phyloP scores from a whole-genome alignment of 1,284 basidiomycete species.

The Papiliotrema terrestris region DNA sequence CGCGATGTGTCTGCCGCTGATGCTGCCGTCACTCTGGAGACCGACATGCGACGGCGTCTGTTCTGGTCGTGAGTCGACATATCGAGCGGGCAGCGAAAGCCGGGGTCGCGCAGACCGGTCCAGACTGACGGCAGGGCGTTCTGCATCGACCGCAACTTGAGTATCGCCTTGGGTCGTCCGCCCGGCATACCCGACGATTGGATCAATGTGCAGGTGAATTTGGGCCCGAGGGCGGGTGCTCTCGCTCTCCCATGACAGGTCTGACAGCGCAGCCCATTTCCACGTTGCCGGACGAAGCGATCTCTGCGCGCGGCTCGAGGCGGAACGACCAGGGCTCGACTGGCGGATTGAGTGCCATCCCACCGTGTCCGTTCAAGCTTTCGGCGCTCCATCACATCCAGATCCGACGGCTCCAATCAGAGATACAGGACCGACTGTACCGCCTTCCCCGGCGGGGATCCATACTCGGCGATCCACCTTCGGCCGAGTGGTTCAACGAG shows the following conservation, averaged over 20 bases:
- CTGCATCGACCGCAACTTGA: not conserved
- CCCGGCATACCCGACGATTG: not conserved
- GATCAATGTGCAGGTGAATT: not conserved
- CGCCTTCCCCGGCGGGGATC: not conserved
- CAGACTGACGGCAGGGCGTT: not conserved
- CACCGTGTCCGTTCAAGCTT: not conserved
- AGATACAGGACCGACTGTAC: not conserved
- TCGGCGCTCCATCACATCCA: not conserved
- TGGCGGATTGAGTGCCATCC: not conserved
- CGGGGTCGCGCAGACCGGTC: too few species aligned
- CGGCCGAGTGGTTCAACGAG: not conserved
- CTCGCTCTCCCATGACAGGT: too few species aligned
- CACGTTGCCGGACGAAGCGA: not conserved
- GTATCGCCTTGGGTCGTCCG: conserved; percentile 1
- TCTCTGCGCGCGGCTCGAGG: not conserved
- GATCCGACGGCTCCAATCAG: not conserved
- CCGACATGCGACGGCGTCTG: not conserved
- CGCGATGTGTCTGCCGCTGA: not conserved
- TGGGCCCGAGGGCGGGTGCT: too few species aligned
- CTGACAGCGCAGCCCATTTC: not conserved
- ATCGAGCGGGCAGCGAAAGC: too few species aligned
- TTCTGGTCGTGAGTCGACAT: not conserved
- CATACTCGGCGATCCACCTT: not conserved
- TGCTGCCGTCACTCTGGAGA: not conserved
- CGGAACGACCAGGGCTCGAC: too few species aligned